Base-by-base conservation (phyloP, 1,284 basidiomycete genomes). In the Puccinia novopanici region DNA sequence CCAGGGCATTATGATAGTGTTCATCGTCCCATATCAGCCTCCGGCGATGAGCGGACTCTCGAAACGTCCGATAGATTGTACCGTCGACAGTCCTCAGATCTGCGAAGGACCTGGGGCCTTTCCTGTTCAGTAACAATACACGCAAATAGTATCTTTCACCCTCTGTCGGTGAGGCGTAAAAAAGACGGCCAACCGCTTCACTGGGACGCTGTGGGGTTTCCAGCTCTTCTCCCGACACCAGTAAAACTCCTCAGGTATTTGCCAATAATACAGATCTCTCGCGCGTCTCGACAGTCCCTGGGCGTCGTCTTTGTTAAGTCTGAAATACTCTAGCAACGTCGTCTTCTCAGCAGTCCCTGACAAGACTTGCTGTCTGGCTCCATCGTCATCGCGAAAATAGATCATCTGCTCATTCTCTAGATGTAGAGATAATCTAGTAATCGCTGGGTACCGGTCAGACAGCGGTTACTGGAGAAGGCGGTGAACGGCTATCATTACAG, bases 391-490 rank as follows among this genome's bases (percentile, higher is more conserved):
- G 1, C 27, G 0, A 17, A 48, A 75, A 34, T 63, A 63, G 0
- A 75, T 30, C 30, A 27, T 22, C 63, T n/a, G n/a, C n/a, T n/a
- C n/a, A n/a, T n/a, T n/a, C n/a, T n/a, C n/a, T n/a, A n/a, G n/a
- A n/a, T n/a, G 73, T 4, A 75, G n/a, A 27, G 22, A n/a, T 22
- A 75, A 48, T 3, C 73, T 19, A 22, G 15, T 30, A 9, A 75
- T 17, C 1, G 73, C 73, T 5, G 55, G 73, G 37, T 42, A 37
- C 27, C 73, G 52, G 8, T 27, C 81, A 82, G 88, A 86, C 40
- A 87, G 83, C 2, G 83, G 78, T 79, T 86, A 87, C 3, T 86
- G 83, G 42, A 86, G 84, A 22, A 88, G 83, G 3, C 85, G 85
- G 85, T 85, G 87, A 1, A 75, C 74, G 12, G 86, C 86, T 79